phyloP scores from a whole-genome alignment of 2,329 filamentous ascomycete species.

The Mycosphaerella arachidis region DNA sequence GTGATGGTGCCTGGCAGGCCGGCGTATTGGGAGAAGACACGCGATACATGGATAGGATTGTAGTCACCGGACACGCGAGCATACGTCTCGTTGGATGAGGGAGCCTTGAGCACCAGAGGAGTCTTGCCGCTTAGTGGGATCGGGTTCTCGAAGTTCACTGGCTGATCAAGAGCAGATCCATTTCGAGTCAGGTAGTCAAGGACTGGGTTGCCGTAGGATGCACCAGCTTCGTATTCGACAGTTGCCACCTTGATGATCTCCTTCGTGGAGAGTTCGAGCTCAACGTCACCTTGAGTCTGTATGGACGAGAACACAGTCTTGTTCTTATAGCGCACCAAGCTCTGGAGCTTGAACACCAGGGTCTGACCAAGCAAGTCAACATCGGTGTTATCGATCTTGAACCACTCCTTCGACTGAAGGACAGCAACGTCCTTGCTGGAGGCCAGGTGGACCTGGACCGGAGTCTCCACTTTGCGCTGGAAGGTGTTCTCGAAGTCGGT shows the following conservation, averaged over 20 bases:
- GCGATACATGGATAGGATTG: conserved; percentile 97
- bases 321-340: conserved; percentile 90
- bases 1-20: conserved; percentile 96
- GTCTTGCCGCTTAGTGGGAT: conserved; percentile 93
- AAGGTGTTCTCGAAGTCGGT: conserved; percentile 97
- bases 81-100: conserved; percentile 95
- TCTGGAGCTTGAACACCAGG: conserved; percentile 91
- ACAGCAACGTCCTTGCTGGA: conserved; percentile 91
- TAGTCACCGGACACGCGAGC: conserved; percentile 96
- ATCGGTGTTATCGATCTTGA: conserved; percentile 77
- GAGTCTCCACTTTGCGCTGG: conserved; percentile 93
- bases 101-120: conserved; percentile 80
- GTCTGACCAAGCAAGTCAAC: conserved; percentile 89
- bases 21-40: conserved; percentile 93
- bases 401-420: conserved; percentile 96
- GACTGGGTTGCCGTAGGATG: conserved; percentile 92
- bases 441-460: conserved; percentile 84
- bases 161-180: conserved; percentile 89
- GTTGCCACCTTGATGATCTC: conserved; percentile 97
- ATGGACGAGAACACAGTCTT: conserved; percentile 86
- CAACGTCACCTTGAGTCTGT: conserved; percentile 84
- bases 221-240: conserved; percentile 88
- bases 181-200: conserved; percentile 92
- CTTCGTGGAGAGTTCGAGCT: conserved; percentile 92
- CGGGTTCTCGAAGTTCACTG: conserved; percentile 93